phyloP scores from a whole-genome alignment of 2,329 filamentous ascomycete species.

The Alternaria metachromatica region DNA sequence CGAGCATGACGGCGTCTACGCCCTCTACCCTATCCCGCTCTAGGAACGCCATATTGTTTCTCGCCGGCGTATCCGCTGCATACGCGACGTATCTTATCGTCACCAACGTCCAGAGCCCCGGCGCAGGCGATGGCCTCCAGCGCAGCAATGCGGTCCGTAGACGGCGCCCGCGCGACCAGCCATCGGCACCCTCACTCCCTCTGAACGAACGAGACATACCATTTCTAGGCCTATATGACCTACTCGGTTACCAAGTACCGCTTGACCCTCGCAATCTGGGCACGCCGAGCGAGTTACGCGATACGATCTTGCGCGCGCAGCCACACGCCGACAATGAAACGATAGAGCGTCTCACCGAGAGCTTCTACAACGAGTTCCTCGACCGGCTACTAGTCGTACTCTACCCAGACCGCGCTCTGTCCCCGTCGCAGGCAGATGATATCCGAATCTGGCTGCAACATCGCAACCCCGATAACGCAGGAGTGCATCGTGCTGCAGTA shows the following conservation, averaged over 20 bases:
- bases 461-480: constrained; percentile 19
- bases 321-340: constrained; percentile 28
- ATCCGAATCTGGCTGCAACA: constrained; percentile 27
- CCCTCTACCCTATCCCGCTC: constrained; percentile 48
- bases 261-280: constrained; percentile 34
- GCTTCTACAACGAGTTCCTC: constrained; percentile 41
- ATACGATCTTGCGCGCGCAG: constrained; percentile 23
- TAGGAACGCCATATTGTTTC: constrained; percentile 59
- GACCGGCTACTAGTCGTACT: constrained; percentile 34
- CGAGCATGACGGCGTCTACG: constrained; percentile 40
- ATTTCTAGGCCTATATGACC: constrained; percentile 33
- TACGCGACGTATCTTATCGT: constrained; percentile 68
- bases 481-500: constrained; percentile 9
- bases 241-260: constrained; percentile 31
- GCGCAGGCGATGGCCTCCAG: constrained; percentile 55
- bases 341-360: constrained; percentile 27
- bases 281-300: constrained; percentile 26
- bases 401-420: constrained; percentile 28
- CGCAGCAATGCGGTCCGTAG: constrained; percentile 73
- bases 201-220: constrained; percentile 28
- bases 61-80: constrained; percentile 63
- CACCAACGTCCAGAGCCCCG: constrained; percentile 41
- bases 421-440: constrained; percentile 25
- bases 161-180: constrained; percentile 33
- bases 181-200: constrained; percentile 19